These are phyloP conservation scores for Cryptomeria japonica DNA, from an alignment of 75 land plant species.

Conservation along the genomic window DNA sequence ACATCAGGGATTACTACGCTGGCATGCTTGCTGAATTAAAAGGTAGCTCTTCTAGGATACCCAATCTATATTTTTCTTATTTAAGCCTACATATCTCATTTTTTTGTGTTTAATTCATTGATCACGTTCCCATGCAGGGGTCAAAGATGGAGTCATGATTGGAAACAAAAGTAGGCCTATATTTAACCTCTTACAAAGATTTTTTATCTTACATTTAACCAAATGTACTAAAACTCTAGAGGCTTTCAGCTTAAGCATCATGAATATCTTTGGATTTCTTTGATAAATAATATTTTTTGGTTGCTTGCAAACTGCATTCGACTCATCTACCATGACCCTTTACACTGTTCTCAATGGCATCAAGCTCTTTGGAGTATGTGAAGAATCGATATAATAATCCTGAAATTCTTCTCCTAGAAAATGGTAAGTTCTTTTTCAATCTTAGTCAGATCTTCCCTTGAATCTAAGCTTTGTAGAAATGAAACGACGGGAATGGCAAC, in stretches of 20 bases:
- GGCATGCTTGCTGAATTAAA: not conserved
- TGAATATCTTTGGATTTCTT: not conserved
- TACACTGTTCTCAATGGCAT: constrained; percentile 36
- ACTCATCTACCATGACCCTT: constrained; percentile 11
- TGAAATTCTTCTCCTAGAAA: constrained; percentile 19
- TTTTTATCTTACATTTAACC: no score
- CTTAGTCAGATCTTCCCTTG: not conserved
- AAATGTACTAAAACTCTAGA: no score
- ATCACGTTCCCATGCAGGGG: not conserved
- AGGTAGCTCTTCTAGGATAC: not conserved
- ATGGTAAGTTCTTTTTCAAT: constrained; percentile 5
- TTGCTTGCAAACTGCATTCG: not conserved
- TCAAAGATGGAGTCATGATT: not conserved
- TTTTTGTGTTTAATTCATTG: not conserved
- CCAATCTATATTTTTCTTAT: not conserved
- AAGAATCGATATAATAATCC: constrained; percentile 27
- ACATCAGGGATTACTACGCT: not conserved
- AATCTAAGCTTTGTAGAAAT: not conserved
- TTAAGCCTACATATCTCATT: not conserved
- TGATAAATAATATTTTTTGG: not conserved
- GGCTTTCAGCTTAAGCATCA: no score
- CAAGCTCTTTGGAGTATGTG: constrained; percentile 18
- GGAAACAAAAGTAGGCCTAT: not conserved
- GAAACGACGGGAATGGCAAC: not conserved
- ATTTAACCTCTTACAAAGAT: no score